Evolutionary conservation across 768 basidiomycete species (phyloP).

Genomic region (Guyanaporus albipodus): DNA sequence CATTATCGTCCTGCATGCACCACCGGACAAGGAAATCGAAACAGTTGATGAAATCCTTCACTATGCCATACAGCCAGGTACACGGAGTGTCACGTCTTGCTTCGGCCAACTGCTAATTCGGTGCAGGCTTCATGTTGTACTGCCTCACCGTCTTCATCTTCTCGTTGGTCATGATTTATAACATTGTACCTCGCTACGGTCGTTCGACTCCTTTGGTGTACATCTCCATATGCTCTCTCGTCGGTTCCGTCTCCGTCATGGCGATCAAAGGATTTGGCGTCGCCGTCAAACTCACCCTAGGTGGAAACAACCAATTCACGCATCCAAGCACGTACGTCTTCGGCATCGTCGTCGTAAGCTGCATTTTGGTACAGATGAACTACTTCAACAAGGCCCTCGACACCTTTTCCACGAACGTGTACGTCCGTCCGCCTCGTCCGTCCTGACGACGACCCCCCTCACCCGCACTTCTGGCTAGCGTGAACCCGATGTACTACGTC

Average conservation of each 20-base stretch:
- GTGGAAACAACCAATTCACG: slow-evolving; percentile 92
- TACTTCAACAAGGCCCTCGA: slow-evolving; percentile 99
- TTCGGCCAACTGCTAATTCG: slow-evolving; percentile 8
- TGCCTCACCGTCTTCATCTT: slow-evolving; percentile 82
- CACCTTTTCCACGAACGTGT: slow-evolving; percentile 97
- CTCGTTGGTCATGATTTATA: slow-evolving; percentile 82
- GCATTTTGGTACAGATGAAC: slow-evolving; percentile 92
- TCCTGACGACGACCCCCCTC: background rate
- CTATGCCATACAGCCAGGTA: slow-evolving; percentile 93
- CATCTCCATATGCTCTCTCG: slow-evolving; percentile 93
- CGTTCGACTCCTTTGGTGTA: slow-evolving; percentile 87
- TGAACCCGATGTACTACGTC: slow-evolving; percentile 98
- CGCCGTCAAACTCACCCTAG: slow-evolving; percentile 89
- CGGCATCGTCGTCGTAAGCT: slow-evolving; percentile 71
- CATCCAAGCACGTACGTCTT: slow-evolving; percentile 97
- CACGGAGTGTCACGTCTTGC: slow-evolving; percentile 19
- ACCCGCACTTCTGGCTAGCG: slow-evolving; percentile 44
- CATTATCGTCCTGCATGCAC: slow-evolving; percentile 94
- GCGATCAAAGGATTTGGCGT: slow-evolving; percentile 98
- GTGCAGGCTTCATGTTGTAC: slow-evolving; percentile 83
- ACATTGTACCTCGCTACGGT: slow-evolving; percentile 79
- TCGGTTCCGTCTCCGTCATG: slow-evolving; percentile 98
- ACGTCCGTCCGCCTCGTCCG: slow-evolving; percentile 32
- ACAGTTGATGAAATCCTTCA: slow-evolving; percentile 92
- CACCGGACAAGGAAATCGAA: slow-evolving; percentile 88